Evolutionary conservation across 768 basidiomycete genomes (phyloP), one percentile per base, ranked within the genome.

Genomic region (Lactifluus subvellereus): DNA sequence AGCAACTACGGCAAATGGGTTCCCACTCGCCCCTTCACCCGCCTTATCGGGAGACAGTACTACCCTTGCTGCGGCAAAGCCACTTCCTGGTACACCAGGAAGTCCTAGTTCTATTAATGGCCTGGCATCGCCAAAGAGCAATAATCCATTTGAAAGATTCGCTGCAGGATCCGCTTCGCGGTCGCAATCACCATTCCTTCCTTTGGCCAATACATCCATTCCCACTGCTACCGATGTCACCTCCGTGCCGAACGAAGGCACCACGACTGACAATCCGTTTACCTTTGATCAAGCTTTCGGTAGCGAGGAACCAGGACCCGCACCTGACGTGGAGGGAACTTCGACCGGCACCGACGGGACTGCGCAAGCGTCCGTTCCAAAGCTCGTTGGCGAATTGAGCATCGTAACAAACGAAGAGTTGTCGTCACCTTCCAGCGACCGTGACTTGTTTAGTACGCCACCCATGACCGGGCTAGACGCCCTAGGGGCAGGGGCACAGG

Each of bases 91-190:
- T 22, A 85, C 89, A 0, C 91, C 93, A 43, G 84, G 87, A 18
- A 58, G 64, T 20, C 60, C 68, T 1, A 57, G 69, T n/a, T 82
- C 85, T 6, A 73, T 77, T 8, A 69, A 76, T 42, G 80, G 84
- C 27, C 74, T 76, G n/a, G 50, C 66, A 6, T 64, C 74, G 50
- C 72, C 74, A 59, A 90, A 90, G 77, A 94, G 90, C 69, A 96
- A 88, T 70, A 98, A 98, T 72, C 95, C 94, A 4, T 98, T 98
- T 70, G 94, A 91, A 62, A 78, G 87, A 51, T 73, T 94, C 35
- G 77, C 78, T 1, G 66, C 77, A 30, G 79, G 76, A 52, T 65
- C 73, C 37, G 68, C 71, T 3, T 74, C 75, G 37, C 82, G 82
- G 38, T 79, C 85, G 1, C 80, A 82, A 62, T 86, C 86, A 0